Percentiles rank a stretch among this genome's conserved stretches.
These are phyloP conservation scores for Megacollybia platyphylla DNA, from an alignment of 1,284 basidiomycete species.

Conservation along the genomic window DNA sequence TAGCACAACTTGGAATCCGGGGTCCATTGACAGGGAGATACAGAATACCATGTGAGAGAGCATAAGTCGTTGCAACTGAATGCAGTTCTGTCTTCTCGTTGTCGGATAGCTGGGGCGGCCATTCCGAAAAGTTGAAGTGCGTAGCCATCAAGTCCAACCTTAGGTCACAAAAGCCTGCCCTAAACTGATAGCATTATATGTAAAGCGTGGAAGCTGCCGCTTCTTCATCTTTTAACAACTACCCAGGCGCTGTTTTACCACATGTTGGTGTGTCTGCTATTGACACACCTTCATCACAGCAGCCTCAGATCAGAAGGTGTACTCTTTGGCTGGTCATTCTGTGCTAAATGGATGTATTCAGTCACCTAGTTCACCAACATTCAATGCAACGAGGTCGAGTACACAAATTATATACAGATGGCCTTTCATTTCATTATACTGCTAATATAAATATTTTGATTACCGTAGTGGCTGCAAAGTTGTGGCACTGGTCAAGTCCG, in stretches of 20 bases:
- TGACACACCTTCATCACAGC: slow-evolving; percentile 38
- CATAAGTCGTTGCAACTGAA: slow-evolving; percentile 67
- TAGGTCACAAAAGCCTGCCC: too few relatives aligned
- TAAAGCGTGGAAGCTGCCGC: neutral
- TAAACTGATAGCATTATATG: too few relatives aligned
- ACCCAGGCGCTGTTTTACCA: slow-evolving; percentile 39
- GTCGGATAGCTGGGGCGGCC: slow-evolving; percentile 64
- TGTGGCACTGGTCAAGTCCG: neutral
- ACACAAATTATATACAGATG: neutral
- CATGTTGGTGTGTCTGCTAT: slow-evolving; percentile 32
- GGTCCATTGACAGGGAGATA: slow-evolving; percentile 54
- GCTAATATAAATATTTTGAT: neutral
- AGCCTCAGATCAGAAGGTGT: slow-evolving; percentile 43
- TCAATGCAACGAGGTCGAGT: neutral
- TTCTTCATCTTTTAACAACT: slow-evolving; percentile 54
- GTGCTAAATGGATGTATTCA: slow-evolving; percentile 28
- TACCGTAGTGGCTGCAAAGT: neutral
- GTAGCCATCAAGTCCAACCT: neutral
- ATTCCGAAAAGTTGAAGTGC: slow-evolving; percentile 35
- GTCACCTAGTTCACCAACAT: slow-evolving; percentile 60
- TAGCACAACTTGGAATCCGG: slow-evolving; percentile 51
- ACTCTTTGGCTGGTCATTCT: slow-evolving; percentile 53
- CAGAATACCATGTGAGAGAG: slow-evolving; percentile 75
- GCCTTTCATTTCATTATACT: neutral
- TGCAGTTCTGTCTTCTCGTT: slow-evolving; percentile 48